Evolutionary conservation across 1,139 yeast species (phyloP).

Genomic region (Scheffersomyces quercinus): DNA sequence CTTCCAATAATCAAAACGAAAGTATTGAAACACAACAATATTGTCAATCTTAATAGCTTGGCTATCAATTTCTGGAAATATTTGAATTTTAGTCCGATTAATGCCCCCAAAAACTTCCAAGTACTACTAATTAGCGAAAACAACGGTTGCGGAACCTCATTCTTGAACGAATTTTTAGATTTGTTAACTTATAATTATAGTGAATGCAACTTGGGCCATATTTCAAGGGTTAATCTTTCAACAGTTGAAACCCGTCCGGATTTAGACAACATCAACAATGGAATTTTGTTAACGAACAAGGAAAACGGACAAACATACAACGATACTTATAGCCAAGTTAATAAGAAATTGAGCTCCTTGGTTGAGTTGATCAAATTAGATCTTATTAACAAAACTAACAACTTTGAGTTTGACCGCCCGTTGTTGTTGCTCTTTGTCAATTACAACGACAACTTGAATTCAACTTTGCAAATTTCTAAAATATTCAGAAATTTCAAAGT

Average conservation of each 20-base stretch:
- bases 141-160: conserved; percentile 11
- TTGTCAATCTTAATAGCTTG: conserved; percentile 37
- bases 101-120: conserved; percentile 52
- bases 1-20: conserved; percentile 27
- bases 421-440: conserved; percentile 49
- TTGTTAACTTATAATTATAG: conserved; percentile 43
- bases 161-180: conserved; percentile 35
- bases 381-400: conserved; percentile 42
- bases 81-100: conserved; percentile 55
- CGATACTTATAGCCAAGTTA: conserved; percentile 30
- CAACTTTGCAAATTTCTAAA: conserved; percentile 49
- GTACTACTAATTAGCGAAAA: conserved; percentile 48
- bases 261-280: conserved; percentile 33
- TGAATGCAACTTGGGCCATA: conserved; percentile 50
- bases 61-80: conserved; percentile 55
- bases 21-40: conserved; percentile 29
- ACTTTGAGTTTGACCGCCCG: conserved; percentile 47
- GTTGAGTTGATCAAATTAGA: conserved; percentile 41
- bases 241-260: conserved; percentile 33
- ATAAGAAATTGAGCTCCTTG: conserved; percentile 28
- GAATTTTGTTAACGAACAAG: conserved; percentile 31
- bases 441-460: conserved; percentile 44
- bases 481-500: conserved; percentile 50
- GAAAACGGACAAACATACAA: conserved; percentile 23
- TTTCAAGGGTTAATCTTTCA: conserved; percentile 33